Evolutionary conservation across 768 basidiomycete species (phyloP).

Genomic region (Suillus bovinus): DNA sequence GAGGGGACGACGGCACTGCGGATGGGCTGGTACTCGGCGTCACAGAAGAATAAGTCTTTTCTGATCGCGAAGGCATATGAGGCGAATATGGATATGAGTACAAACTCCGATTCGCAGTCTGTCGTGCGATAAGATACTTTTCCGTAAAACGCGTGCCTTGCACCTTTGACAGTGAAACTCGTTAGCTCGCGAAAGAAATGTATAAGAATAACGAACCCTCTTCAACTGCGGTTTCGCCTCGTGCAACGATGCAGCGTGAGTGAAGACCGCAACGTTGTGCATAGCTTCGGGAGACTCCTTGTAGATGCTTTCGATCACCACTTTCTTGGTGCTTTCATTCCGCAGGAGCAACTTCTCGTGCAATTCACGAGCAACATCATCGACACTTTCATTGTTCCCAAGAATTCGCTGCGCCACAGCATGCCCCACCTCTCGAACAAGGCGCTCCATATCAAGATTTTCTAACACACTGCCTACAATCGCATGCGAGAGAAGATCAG

Average conservation of each 20-base stretch:
- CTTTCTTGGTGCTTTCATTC: constrained; percentile 96
- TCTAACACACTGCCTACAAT: constrained; percentile 97
- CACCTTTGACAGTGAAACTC: constrained; percentile 51
- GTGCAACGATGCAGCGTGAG: constrained; percentile 62
- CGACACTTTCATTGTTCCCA: constrained; percentile 92
- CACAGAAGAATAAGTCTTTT: constrained; percentile 35
- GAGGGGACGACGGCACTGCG: constrained; percentile 53
- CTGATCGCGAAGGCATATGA: constrained; percentile 43
- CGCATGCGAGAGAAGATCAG: constrained; percentile 90
- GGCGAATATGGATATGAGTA: constrained; percentile 58
- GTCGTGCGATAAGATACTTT: constrained; percentile 83
- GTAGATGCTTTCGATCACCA: constrained; percentile 96
- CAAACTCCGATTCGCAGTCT: constrained; percentile 50
- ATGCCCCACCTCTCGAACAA: constrained; percentile 91
- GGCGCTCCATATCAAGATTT: constrained; percentile 97
- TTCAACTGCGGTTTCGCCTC: constrained; percentile 79
- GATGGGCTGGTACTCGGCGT: constrained; percentile 30
- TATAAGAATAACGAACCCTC: constrained; percentile 51
- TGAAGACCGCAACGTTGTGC: constrained; percentile 90
- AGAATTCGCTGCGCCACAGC: constrained; percentile 92
- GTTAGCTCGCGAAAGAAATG: constrained; percentile 7
- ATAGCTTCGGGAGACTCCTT: constrained; percentile 84
- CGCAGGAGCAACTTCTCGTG: constrained; percentile 89
- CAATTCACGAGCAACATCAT: constrained; percentile 92
- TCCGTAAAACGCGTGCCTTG: constrained; percentile 96